Evolutionary conservation across 2,329 filamentous ascomycete species (phyloP), one percentile per base, ranked within the genome.

Genomic region (Colletotrichum melonis): DNA sequence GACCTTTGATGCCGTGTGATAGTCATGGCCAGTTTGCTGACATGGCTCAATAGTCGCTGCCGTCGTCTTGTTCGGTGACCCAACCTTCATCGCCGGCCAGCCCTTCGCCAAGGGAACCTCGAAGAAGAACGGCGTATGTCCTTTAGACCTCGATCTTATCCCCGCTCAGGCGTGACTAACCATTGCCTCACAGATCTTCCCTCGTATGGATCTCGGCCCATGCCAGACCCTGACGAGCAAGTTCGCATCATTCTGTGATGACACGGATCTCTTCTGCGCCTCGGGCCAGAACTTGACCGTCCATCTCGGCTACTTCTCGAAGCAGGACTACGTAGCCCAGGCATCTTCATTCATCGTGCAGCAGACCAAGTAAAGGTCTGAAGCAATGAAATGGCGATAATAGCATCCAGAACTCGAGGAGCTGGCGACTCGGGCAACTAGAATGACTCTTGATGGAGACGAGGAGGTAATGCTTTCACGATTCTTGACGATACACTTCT

Each of bases 1-100:
- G 5, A 5, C 1, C 60, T 22, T 12, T 30, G 55, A 22, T 5
- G 0, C 7, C 1, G 8, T 1, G 3, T 14, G 4, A 4, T 5
- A 2, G 42, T 11, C 42, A 0, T 49, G 8, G 5, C 1, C 19
- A 8, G 19, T 3, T 9, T 19, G 22, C 28, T 69, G 9, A 72
- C 49, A 16, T 30, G 19, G 4, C 4, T 3, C 12, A 52, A 7
- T 59, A 86, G 84, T 86, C 42, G 81, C 84, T 63, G 84, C 83
- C 42, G 77, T 85, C 64, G 77, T 83, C 63, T 67, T 84, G 49
- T 83, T 85, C 63, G 84, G 84, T 46, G 84, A 86, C 77, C 84
- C 84, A 35, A 82, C 81, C 69, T 81, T 82, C 76, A 76, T 81
- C 74, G 78, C 78, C 76, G 80, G 81, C 68, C 68, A 78, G 49